Base-by-base conservation (phyloP, 2,329 filamentous ascomycete genomes). In the Metarhizium album region DNA sequence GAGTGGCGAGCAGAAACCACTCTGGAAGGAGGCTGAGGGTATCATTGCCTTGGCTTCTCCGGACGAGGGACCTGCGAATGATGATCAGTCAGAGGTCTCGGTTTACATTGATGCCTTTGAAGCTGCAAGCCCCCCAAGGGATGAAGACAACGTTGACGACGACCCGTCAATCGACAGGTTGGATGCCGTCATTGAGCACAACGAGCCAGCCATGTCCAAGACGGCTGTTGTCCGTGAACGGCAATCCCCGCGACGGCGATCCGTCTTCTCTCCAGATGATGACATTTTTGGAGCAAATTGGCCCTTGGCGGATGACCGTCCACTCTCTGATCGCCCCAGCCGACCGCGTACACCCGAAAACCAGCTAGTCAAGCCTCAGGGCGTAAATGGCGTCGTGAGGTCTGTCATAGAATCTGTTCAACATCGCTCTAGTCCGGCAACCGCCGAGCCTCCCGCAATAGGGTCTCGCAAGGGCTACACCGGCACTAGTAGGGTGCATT, bases 21-120 rank as follows among this genome's bases (percentile, higher is more conserved):
- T 87, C 45, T 94, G 87, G 86, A 80, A 82, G 59, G 87, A 93
- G 63, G 87, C 89, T 1, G 86, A 93, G 64, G 87, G 86, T 14
- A 90, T 94, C 67, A 93, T 94, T 62, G 85, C 87, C 33, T 71
- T 94, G n/a, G 88, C 87, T 45, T 84, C 82, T 1, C 82, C 82
- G 1, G 82, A 85, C 54, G 74, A 78, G 46, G 81, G 85, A 46
- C 72, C 65, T 16, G 56, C 61, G 38, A 64, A 67, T 13, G 65
- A 69, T 27, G 63, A 66, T 18, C 64, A 65, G n/a, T 66, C 67
- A 3, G 63, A 64, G 6, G 66, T 65, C 14, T 68, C 68, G 1
- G 60, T 67, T 20, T 69, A 73, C 31, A 65, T 70, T n/a, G 67
- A 74, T 42, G 55, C 61, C 55, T 54, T 65, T 56, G 52, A 67